Percentiles rank a stretch among this genome's conserved stretches.
These are phyloP conservation scores for Aspergillus glaucus DNA, from an alignment of 2,329 filamentous ascomycete species.

Conservation along the genomic window DNA sequence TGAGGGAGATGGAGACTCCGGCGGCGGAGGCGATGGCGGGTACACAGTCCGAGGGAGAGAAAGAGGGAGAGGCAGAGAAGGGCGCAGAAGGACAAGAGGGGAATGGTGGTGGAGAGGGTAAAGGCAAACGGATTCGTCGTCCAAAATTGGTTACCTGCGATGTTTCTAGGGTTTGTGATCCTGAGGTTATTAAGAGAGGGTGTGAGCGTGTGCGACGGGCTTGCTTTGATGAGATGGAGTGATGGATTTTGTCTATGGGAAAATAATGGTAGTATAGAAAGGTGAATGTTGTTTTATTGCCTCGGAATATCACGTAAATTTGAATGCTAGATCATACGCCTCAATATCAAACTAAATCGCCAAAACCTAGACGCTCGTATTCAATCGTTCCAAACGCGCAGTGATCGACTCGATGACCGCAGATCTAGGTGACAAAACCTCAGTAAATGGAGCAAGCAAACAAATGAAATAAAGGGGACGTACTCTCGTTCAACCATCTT, in stretches of 20 bases:
- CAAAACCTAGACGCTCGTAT: conserved; percentile 24
- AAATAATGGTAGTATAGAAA: not conserved
- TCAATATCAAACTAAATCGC: not conserved
- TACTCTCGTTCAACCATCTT: conserved; percentile 46
- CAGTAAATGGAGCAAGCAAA: conserved; percentile 2
- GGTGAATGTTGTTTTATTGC: not conserved
- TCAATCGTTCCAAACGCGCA: conserved; percentile 34
- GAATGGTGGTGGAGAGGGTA: not conserved
- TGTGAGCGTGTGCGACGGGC: not conserved
- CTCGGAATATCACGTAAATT: no score
- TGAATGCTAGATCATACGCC: not conserved
- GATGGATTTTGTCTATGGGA: not conserved
- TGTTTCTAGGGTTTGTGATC: not conserved
- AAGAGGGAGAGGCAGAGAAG: not conserved
- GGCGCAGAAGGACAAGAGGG: not conserved
- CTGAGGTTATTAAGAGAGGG: not conserved
- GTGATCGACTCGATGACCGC: conserved; percentile 40
- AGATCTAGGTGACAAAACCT: conserved; percentile 23
- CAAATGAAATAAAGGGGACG: conserved; percentile 10
- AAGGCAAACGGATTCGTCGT: not conserved
- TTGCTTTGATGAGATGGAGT: no score
- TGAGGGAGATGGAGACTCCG: not conserved
- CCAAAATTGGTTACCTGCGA: not conserved
- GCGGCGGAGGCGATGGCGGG: not conserved
- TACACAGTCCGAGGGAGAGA: not conserved